Percentiles rank a stretch among this genome's conserved stretches.
Evolutionary conservation across 805 yeast genomes (phyloP).

Genomic region (Lipomyces starkeyi): DNA sequence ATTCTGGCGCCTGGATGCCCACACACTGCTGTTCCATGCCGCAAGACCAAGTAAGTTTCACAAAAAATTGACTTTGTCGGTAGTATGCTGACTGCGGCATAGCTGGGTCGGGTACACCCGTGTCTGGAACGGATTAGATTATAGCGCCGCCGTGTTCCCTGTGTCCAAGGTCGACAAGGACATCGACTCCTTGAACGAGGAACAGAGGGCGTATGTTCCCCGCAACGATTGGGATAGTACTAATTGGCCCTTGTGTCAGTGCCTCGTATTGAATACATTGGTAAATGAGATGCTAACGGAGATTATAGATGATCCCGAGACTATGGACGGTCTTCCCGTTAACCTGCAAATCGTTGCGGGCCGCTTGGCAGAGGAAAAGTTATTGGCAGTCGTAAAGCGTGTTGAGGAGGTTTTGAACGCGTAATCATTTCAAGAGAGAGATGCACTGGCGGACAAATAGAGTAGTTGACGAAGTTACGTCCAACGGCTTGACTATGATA

Average conservation of each 20-base stretch:
- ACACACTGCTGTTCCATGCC: slow-evolving; percentile 50
- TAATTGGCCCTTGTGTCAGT: slow-evolving; percentile 38
- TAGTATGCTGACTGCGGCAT: not conserved
- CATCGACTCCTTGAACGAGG: slow-evolving; percentile 32
- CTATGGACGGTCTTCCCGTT: slow-evolving; percentile 40
- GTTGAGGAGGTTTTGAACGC: slow-evolving; percentile 40
- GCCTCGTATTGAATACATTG: not conserved
- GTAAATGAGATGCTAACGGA: not conserved
- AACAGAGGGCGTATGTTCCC: slow-evolving; percentile 35
- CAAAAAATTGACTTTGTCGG: too few species aligned
- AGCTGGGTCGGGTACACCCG: slow-evolving; percentile 41
- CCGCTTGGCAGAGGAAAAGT: slow-evolving; percentile 39
- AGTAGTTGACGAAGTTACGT: not conserved
- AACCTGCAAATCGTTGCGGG: slow-evolving; percentile 39
- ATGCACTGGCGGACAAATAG: not conserved
- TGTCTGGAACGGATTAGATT: slow-evolving; percentile 42
- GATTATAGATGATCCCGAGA: slow-evolving; percentile 35
- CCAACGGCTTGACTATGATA: not conserved
- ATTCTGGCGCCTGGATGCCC: slow-evolving; percentile 58
- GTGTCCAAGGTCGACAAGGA: slow-evolving; percentile 38
- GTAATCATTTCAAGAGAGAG: not conserved
- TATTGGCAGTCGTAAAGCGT: slow-evolving; percentile 37
- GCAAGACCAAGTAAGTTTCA: slow-evolving; percentile 45
- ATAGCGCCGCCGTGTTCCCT: slow-evolving; percentile 40
- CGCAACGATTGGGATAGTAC: slow-evolving; percentile 37